phyloP scores from a whole-genome alignment of 2,329 filamentous ascomycete genomes.

The Polytolypa hystricis region DNA sequence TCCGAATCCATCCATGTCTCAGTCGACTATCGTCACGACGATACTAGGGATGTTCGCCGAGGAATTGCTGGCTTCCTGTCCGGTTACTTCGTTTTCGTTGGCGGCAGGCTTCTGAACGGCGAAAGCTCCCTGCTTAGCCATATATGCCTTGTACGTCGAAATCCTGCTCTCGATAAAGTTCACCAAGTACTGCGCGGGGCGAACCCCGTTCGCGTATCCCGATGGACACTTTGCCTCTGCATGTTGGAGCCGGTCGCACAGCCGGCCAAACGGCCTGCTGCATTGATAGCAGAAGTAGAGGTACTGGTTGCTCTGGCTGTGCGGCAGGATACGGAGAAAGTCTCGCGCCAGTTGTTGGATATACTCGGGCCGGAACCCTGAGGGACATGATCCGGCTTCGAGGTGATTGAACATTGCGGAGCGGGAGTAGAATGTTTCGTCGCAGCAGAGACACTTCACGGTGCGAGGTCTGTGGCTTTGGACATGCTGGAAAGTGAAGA shows the following conservation, averaged over 20 bases:
- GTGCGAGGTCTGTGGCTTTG: constrained; percentile 12
- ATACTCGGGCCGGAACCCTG: constrained; percentile 9
- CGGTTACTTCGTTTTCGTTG: too few relatives aligned
- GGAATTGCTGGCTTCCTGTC: too few relatives aligned
- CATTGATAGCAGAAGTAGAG: constrained; percentile 13
- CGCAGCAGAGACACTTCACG: constrained; percentile 13
- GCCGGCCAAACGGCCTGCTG: constrained; percentile 8
- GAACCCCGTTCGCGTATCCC: constrained; percentile 11
- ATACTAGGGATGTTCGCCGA: too few relatives aligned
- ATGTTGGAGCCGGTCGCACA: constrained; percentile 17
- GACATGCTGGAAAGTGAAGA: constrained; percentile 7
- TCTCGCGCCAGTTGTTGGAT: constrained; percentile 9
- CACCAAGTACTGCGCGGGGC: too few relatives aligned
- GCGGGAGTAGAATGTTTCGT: constrained; percentile 10
- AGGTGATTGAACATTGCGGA: constrained; percentile 16
- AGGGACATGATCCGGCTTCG: constrained; percentile 14
- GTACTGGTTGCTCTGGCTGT: too few relatives aligned
- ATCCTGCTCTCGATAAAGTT: too few relatives aligned
- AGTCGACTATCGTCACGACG: too few relatives aligned
- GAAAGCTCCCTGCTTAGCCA: too few relatives aligned
- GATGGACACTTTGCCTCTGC: constrained; percentile 12
- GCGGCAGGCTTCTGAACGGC: too few relatives aligned
- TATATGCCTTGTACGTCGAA: too few relatives aligned
- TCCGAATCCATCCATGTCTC: too few relatives aligned
- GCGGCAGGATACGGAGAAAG: too few relatives aligned